Conservation (phyloP, 192 early-diverging fungal species). For the Pilaira anomala region DNA sequence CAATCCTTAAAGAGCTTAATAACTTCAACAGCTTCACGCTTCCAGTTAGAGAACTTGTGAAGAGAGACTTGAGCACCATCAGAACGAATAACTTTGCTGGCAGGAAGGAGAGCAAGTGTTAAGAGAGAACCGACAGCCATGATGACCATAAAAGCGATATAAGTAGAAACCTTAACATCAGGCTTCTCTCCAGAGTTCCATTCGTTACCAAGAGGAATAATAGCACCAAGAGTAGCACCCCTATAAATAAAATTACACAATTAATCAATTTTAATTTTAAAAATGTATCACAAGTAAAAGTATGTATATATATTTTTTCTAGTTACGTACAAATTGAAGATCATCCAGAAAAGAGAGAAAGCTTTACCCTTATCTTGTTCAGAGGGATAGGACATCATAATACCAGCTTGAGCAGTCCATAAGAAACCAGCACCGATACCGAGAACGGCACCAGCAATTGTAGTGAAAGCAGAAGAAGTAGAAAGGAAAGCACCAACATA, state of each 20-base stretch:
- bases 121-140: conserved; percentile 61
- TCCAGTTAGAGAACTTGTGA: conserved; percentile 67
- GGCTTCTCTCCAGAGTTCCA: conserved; percentile 47
- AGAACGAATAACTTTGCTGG: conserved; percentile 56
- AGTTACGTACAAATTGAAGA: conserved; percentile 61
- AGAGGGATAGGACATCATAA: conserved; percentile 83
- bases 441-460: conserved; percentile 73
- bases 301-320: neutral
- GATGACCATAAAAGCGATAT: conserved; percentile 69
- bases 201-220: conserved; percentile 70
- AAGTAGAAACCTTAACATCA: conserved; percentile 64
- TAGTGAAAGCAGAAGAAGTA: conserved; percentile 55
- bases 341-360: conserved; percentile 85
- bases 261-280: neutral
- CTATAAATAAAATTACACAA: conserved; percentile 29
- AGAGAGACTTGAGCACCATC: conserved; percentile 70
- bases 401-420: conserved; percentile 75
- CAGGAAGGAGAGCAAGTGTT: conserved; percentile 55
- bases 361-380: conserved; percentile 80
- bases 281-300: neutral
- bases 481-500: conserved; percentile 79
- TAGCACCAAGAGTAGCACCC: conserved; percentile 78
- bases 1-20: conserved; percentile 59
- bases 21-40: conserved; percentile 49
- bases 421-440: conserved; percentile 82